A percentile compares a stretch with the other conserved stretches of the same genome.
These are phyloP conservation scores for Phytophthora sp. DNA, from an alignment of 352 stramenopile species.

Conservation along the genomic window DNA sequence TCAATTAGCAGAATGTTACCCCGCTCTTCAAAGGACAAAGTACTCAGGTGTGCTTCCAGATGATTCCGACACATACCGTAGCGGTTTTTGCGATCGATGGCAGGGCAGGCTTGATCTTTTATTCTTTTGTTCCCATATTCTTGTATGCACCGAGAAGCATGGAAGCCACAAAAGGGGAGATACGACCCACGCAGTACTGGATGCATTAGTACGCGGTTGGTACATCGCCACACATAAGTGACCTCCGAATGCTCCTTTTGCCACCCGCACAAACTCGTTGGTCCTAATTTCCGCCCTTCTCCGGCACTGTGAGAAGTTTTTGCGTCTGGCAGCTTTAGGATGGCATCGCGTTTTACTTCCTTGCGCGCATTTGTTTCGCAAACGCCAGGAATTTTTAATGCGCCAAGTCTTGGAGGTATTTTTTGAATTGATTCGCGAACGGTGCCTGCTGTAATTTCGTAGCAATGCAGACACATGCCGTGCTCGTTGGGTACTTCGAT, in stretches of 20 bases:
- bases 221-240: constrained; percentile 63
- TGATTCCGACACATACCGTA: constrained; percentile 81
- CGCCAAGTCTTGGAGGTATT: constrained; percentile 39
- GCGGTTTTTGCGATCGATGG: constrained; percentile 57
- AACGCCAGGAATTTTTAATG: constrained; percentile 51
- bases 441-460: constrained; percentile 47
- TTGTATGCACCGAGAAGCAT: constrained; percentile 62
- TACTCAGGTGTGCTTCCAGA: constrained; percentile 64
- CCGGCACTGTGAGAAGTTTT: not conserved
- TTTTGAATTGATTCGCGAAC: constrained; percentile 58
- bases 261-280: constrained; percentile 52
- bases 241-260: constrained; percentile 64
- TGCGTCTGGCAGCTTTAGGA: constrained; percentile 19
- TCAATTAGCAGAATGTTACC: constrained; percentile 48
- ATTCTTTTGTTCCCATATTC: constrained; percentile 57
- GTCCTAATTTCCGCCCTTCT: constrained; percentile 1
- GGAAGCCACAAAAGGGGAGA: constrained; percentile 71
- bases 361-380: constrained; percentile 26
- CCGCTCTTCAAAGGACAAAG: constrained; percentile 55
- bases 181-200: constrained; percentile 56
- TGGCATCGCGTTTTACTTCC: constrained; percentile 18
- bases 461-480: constrained; percentile 66
- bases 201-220: constrained; percentile 65
- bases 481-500: constrained; percentile 70
- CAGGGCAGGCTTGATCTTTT: constrained; percentile 39